Percentiles rank a stretch among this genome's conserved stretches.
These are phyloP conservation scores for Coprinopsis strossmayeri DNA, from an alignment of 768 basidiomycete species.

Conservation along the genomic window DNA sequence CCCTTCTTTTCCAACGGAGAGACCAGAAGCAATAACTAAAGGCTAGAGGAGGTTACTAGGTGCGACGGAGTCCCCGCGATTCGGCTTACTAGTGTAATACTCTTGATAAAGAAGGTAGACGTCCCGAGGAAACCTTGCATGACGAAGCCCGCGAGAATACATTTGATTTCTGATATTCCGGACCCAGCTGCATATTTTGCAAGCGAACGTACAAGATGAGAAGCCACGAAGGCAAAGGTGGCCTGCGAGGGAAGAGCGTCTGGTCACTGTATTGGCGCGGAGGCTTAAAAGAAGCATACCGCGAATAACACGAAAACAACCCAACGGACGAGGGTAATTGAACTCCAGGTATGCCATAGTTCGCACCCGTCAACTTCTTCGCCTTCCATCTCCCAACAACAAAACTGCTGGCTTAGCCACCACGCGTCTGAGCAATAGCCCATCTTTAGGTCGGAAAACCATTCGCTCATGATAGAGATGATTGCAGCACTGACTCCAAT, in stretches of 20 bases:
- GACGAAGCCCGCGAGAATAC: slow-evolving; percentile 92
- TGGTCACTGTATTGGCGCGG: background rate
- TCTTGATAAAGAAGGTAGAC: slow-evolving; percentile 90
- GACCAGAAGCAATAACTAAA: slow-evolving; percentile 91
- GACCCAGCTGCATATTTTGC: slow-evolving; percentile 97
- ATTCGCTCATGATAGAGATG: slow-evolving; percentile 92
- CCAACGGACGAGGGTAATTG: slow-evolving; percentile 67
- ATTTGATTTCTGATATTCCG: slow-evolving; percentile 98
- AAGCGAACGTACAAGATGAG: slow-evolving; percentile 81
- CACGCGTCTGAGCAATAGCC: slow-evolving; percentile 95
- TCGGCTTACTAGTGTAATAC: slow-evolving; percentile 74
- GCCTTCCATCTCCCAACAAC: slow-evolving; percentile 93
- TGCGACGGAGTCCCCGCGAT: background rate
- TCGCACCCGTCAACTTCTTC: slow-evolving; percentile 77
- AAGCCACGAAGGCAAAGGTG: slow-evolving; percentile 77
- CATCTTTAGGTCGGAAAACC: slow-evolving; percentile 97
- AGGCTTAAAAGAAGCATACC: slow-evolving; percentile 40
- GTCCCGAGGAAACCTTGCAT: slow-evolving; percentile 94
- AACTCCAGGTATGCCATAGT: slow-evolving; percentile 91
- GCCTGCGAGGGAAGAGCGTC: slow-evolving; percentile 41
- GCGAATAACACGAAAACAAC: slow-evolving; percentile 84
- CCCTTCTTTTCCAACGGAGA: slow-evolving; percentile 97
- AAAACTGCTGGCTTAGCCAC: slow-evolving; percentile 98
- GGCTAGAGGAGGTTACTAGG: slow-evolving; percentile 48
- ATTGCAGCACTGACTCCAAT: slow-evolving; percentile 94